Conservation (phyloP, 371 early-diverging fungal species). For the Syncephalastrum contaminatum region DNA sequence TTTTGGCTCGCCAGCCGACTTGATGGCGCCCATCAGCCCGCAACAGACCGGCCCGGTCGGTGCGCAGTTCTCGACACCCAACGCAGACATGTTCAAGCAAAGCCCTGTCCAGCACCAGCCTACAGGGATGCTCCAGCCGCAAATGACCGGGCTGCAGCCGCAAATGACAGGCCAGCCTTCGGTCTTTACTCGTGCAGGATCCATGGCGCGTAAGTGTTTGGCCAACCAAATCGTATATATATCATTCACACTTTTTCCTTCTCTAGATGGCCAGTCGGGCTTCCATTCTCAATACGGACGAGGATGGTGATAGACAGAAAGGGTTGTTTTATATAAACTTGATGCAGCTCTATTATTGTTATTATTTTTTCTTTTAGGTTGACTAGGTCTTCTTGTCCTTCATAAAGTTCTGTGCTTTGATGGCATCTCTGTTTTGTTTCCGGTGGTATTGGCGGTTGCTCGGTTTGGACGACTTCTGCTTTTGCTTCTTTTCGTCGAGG, state of each 20-base stretch:
- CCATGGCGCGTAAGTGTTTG: slow-evolving; percentile 23
- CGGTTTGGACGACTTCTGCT: slow-evolving; percentile 47
- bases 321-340: slow-evolving; percentile 1
- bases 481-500: slow-evolving; percentile 63
- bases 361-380: background rate
- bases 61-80: slow-evolving; percentile 43
- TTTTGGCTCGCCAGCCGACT: slow-evolving; percentile 46
- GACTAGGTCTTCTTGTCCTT: slow-evolving; percentile 72
- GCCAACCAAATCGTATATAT: too few relatives aligned
- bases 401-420: slow-evolving; percentile 77
- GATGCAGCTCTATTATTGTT: background rate
- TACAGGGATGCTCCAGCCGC: slow-evolving; percentile 34
- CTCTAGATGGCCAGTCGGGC: slow-evolving; percentile 15
- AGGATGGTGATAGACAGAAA: slow-evolving; percentile 4
- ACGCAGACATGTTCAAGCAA: slow-evolving; percentile 33
- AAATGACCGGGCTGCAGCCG: slow-evolving; percentile 38
- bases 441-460: slow-evolving; percentile 63
- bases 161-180: slow-evolving; percentile 9
- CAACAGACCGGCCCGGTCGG: slow-evolving; percentile 28
- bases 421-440: slow-evolving; percentile 62
- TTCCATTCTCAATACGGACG: slow-evolving; percentile 8
- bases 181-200: slow-evolving; percentile 22
- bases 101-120: slow-evolving; percentile 31
- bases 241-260: background rate
- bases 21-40: slow-evolving; percentile 26